These are phyloP conservation scores for Ambispora gerdemannii DNA, from an alignment of 192 early-diverging fungal genomes.

Conservation along the genomic window DNA sequence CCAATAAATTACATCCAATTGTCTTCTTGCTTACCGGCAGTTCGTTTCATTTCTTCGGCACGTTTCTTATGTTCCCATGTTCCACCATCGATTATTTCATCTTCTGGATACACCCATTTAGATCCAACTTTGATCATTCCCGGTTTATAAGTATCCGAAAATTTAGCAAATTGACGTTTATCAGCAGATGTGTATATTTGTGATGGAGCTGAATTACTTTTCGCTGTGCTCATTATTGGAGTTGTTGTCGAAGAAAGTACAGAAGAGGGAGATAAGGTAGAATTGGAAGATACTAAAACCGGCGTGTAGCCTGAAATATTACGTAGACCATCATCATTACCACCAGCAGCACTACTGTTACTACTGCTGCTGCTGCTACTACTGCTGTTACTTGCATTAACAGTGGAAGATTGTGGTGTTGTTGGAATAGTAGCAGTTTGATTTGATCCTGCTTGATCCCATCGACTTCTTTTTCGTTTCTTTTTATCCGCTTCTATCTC, in stretches of 20 bases:
- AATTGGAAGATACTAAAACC: conserved; percentile 4
- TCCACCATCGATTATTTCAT: conserved; percentile 35
- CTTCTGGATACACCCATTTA: conserved; percentile 37
- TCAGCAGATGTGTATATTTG: conserved; percentile 22
- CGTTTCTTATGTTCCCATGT: conserved; percentile 36
- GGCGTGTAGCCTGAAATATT: too few relatives aligned
- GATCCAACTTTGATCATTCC: conserved; percentile 32
- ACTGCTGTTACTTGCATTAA: background rate
- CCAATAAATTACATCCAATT: conserved; percentile 8
- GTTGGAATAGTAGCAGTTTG: background rate
- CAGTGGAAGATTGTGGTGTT: conserved; percentile 1
- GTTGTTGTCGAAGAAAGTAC: background rate
- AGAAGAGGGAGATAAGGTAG: conserved; percentile 10
- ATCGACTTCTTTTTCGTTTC: conserved; percentile 33
- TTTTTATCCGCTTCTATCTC: conserved; percentile 6
- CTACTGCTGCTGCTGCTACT: background rate
- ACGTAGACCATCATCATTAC: too few relatives aligned
- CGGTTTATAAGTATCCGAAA: conserved; percentile 33
- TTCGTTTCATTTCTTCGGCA: conserved; percentile 34
- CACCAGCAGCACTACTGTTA: background rate
- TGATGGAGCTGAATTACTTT: background rate
- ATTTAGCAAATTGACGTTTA: conserved; percentile 29
- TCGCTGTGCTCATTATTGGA: background rate
- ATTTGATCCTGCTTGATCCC: conserved; percentile 27
- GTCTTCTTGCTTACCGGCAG: conserved; percentile 23